Evolutionary conservation across 2,329 filamentous ascomycete genomes (phyloP).

Genomic region (Elsinoe australis): DNA sequence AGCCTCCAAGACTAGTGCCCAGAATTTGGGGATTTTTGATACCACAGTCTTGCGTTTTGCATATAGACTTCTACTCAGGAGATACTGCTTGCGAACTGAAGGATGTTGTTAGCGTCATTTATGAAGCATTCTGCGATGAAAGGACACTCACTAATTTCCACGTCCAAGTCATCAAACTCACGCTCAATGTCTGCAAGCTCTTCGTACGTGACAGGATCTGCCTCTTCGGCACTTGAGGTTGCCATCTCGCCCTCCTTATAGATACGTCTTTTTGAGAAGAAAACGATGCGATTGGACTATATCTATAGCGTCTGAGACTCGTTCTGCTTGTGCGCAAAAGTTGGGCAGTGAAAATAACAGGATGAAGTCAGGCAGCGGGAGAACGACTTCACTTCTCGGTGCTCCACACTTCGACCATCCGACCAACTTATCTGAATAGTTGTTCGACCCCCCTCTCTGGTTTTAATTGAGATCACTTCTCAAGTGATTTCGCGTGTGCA

Average conservation of each 20-base stretch:
- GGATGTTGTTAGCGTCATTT: conserved; percentile 18
- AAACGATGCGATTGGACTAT: not conserved
- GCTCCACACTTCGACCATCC: not conserved
- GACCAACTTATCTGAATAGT: too few species aligned
- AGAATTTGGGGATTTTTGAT: conserved; percentile 75
- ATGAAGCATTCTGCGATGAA: conserved; percentile 2
- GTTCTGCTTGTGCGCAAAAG: not conserved
- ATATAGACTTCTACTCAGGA: conserved; percentile 63
- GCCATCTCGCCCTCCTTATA: conserved; percentile 2
- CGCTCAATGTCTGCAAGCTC: conserved; percentile 72
- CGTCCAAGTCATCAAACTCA: conserved; percentile 76
- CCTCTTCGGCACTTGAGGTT: not conserved
- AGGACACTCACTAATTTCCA: conserved; percentile 63
- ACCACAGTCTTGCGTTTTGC: conserved; percentile 65
- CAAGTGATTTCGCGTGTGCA: too few species aligned
- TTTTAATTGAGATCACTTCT: too few species aligned
- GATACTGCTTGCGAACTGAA: conserved; percentile 64
- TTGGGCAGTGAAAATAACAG: too few species aligned
- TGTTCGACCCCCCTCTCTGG: too few species aligned
- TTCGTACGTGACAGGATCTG: conserved; percentile 48
- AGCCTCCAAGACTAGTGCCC: conserved; percentile 87
- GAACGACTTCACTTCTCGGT: not conserved
- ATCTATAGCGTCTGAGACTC: not conserved
- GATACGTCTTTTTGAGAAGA: not conserved
- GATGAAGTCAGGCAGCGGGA: not conserved